Base-by-base conservation (phyloP, 306 rosid genomes). In the Cucurbita ficifolia region DNA sequence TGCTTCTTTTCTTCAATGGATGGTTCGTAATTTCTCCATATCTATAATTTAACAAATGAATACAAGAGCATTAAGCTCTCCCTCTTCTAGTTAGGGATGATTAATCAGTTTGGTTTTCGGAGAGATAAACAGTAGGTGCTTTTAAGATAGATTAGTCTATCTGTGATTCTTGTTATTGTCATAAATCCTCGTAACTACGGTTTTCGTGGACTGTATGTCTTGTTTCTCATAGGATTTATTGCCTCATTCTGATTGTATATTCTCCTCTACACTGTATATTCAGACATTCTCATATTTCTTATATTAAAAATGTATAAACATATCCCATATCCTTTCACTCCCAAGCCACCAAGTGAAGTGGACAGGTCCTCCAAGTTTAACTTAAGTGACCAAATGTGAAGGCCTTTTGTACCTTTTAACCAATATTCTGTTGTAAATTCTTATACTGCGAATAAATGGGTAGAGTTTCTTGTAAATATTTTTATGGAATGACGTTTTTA, bases 1-100 rank as follows among this genome's bases (percentile, higher is more conserved):
- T 95, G 86, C 99, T 95, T 76, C 85, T 84, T 75, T 95, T 83
- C 91, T 88, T 95, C 82, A 95, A 91, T 89, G 99, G 99, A 88
- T 78, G 99, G 99, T 95, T 89, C 78, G 97, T 88, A 76, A 59
- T 79, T 68, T 48, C 69, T 64, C 67, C 10, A 48, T 53, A 68
- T 57, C 60, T 74, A 24, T 74, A 60, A 22, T 19, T 51, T 70
- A 8, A 29, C 72, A 13, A 13, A 58, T 60, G 59, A 65, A 17
- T 12, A 35, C 10, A 4, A 40, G 35, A 13, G 40, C 73, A 12
- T 72, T 61, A 10, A 52, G 18, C 35, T 40, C 54, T 72, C 35
- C 18, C 16, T 38, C 29, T 36, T 38, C 38, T 9, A 4, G 5
- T 10, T 11, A 64, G 40, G 17, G 17, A 2, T 42, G 35, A 42